Conservation (phyloP, 2,329 filamentous ascomycete genomes). For the Dothiorella sarmentorum region DNA sequence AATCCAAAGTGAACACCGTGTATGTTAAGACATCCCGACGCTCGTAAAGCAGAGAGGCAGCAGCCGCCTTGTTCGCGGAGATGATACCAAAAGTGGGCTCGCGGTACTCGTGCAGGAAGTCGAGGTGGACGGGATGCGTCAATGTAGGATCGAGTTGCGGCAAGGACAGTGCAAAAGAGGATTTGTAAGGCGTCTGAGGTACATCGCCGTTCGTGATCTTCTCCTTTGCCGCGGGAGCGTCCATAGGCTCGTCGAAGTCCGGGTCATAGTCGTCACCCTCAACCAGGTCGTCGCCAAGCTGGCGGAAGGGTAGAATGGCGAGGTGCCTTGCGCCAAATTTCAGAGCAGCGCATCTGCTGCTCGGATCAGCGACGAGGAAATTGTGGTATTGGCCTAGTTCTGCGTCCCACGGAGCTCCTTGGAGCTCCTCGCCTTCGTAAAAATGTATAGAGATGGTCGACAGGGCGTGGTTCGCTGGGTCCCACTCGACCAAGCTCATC, state of each 20-base stretch:
- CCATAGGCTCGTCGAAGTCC: constrained; percentile 61
- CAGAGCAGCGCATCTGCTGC: constrained; percentile 87
- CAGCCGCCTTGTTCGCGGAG: constrained; percentile 70
- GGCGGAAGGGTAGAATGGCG: constrained; percentile 89
- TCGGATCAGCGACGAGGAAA: constrained; percentile 82
- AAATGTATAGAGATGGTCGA: constrained; percentile 94
- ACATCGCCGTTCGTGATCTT: constrained; percentile 32
- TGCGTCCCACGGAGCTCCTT: constrained; percentile 76
- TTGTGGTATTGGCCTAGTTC: constrained; percentile 73
- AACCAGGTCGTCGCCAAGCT: constrained; percentile 79
- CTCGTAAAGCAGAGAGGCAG: constrained; percentile 68
- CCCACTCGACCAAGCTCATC: constrained; percentile 90
- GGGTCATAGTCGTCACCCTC: constrained; percentile 84
- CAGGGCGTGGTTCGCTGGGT: constrained; percentile 72
- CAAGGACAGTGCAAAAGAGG: constrained; percentile 90
- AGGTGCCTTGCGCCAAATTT: constrained; percentile 87
- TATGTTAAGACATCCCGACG: constrained; percentile 84
- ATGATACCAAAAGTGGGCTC: constrained; percentile 96
- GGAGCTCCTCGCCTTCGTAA: constrained; percentile 91
- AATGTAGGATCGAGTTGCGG: constrained; percentile 84
- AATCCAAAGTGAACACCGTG: constrained; percentile 90
- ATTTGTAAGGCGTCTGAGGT: constrained; percentile 67
- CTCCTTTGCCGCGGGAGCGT: constrained; percentile 27
- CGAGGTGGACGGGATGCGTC: constrained; percentile 84
- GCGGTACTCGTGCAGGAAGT: constrained; percentile 93